These are phyloP conservation scores for Colletotrichum kahawae DNA, from an alignment of 2,329 filamentous ascomycete genomes.

Conservation along the genomic window DNA sequence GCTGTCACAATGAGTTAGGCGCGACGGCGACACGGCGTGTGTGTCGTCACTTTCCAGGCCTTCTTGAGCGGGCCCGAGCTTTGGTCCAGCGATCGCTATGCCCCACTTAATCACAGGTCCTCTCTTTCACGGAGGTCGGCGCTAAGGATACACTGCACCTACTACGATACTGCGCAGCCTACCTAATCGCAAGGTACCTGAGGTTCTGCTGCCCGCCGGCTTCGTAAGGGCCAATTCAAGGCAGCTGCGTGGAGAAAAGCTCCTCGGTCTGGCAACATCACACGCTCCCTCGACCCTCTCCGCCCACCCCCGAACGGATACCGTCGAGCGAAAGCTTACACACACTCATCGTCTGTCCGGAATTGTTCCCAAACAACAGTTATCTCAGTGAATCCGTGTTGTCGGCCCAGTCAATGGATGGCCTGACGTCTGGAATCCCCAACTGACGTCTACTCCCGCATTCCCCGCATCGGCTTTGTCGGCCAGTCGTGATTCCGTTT, in stretches of 20 bases:
- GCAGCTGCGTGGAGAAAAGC: constrained; percentile 21
- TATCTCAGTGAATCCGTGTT: not conserved
- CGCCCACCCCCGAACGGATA: not conserved
- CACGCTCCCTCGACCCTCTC: not conserved
- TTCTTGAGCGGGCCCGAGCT: constrained; percentile 2
- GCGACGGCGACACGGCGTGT: not conserved
- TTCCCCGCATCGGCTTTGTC: constrained; percentile 23
- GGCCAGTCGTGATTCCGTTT: constrained; percentile 16
- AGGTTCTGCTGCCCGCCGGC: not conserved
- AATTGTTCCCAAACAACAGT: not conserved
- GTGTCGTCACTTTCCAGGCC: constrained; percentile 12
- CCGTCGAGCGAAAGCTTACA: not conserved
- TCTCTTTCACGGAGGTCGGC: not conserved
- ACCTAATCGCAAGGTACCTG: not conserved
- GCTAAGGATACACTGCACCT: not conserved
- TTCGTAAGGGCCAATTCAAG: constrained; percentile 18
- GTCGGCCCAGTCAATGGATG: constrained; percentile 13
- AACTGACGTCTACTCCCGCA: not conserved
- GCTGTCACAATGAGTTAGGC: constrained; percentile 6
- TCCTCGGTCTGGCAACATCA: constrained; percentile 9
- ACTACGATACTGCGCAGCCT: not conserved
- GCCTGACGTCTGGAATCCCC: constrained; percentile 1
- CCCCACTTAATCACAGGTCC: not conserved
- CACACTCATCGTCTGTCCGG: not conserved
- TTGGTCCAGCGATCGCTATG: not conserved